Evolutionary conservation across 495 filamentous ascomycete species (phyloP).

Genomic region (Penicillium odoratum): DNA sequence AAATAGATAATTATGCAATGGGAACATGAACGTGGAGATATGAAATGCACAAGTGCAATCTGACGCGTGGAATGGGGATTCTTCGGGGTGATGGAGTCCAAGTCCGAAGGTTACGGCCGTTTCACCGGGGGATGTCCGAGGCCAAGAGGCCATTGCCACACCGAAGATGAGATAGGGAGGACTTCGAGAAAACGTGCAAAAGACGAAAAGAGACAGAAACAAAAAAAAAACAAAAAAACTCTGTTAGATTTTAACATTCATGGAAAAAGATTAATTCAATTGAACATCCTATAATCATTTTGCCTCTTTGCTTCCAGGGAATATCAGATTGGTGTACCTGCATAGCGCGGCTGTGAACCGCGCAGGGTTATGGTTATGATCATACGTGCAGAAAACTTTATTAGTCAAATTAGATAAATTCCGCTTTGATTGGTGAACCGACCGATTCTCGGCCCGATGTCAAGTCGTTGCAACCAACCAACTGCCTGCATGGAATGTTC

Average conservation of each 20-base stretch:
- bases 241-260: neutral
- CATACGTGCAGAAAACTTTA: neutral
- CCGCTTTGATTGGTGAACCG: constrained; percentile 12
- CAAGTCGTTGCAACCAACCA: constrained; percentile 3
- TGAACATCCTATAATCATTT: neutral
- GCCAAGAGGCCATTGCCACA: neutral
- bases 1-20: neutral
- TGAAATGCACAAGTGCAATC: neutral
- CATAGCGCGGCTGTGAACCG: neutral
- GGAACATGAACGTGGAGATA: no score
- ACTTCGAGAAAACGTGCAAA: neutral
- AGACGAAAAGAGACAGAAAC: no score
- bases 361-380: neutral
- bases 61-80: neutral
- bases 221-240: neutral
- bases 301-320: no score
- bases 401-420: constrained; percentile 4
- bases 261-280: neutral
- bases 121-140: neutral
- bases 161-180: neutral
- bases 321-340: neutral
- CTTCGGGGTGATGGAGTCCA: neutral
- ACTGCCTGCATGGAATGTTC: constrained; percentile 2
- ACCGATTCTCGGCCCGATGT: constrained; percentile 19
- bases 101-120: neutral